Conservation (phyloP, 1,139 yeast genomes). For the Blastobotrys ciferrii region DNA sequence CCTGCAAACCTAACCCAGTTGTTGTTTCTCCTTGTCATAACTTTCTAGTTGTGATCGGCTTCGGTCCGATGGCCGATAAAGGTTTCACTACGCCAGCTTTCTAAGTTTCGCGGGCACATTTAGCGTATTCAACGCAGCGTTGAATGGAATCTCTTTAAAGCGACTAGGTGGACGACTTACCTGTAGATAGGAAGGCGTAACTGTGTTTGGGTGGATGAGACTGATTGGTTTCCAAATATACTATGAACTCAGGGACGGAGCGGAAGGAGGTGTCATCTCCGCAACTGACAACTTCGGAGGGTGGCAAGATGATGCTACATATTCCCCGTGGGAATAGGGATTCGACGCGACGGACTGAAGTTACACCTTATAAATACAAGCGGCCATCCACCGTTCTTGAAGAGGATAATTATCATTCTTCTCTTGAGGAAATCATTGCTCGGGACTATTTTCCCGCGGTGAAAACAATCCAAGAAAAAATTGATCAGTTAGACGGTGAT, state of each 20-base stretch:
- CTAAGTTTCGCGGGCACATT: too few relatives aligned
- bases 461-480: background rate
- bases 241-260: background rate
- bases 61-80: too few relatives aligned
- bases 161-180: too few relatives aligned
- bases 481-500: slow-evolving; percentile 21
- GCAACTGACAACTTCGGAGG: slow-evolving; percentile 18
- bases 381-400: slow-evolving; percentile 27
- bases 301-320: slow-evolving; percentile 22
- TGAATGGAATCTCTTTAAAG: too few relatives aligned
- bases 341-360: background rate
- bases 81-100: too few relatives aligned
- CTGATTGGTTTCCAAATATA: background rate
- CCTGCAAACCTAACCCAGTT: too few relatives aligned
- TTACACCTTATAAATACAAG: slow-evolving; percentile 2
- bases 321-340: slow-evolving; percentile 5
- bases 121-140: too few relatives aligned
- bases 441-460: slow-evolving; percentile 31
- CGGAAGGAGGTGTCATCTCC: slow-evolving; percentile 13
- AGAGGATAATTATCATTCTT: slow-evolving; percentile 32
- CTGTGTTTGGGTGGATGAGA: too few relatives aligned
- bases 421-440: slow-evolving; percentile 30
- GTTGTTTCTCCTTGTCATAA: too few relatives aligned
- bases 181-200: background rate
- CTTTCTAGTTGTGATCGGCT: too few relatives aligned